Base-by-base conservation (phyloP, 2,329 filamentous ascomycete genomes). In the Fusarium torreyae region DNA sequence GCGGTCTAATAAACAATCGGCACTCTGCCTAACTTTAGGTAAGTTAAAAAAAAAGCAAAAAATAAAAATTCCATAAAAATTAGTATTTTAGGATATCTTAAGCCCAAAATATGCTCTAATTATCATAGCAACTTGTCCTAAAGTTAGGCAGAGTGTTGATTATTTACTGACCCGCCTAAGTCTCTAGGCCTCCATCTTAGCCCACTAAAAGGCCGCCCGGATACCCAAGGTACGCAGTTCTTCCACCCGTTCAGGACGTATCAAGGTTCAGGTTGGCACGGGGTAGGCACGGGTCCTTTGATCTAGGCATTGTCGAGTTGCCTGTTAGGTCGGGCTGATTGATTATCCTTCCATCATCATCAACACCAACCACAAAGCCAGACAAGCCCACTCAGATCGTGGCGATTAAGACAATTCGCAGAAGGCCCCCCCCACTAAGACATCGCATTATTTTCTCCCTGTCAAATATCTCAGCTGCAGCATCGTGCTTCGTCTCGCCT, bases 261-360 rank as follows among this genome's bases (percentile, higher is more conserved):
- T 52, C 17, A 39, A 48, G 39, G 59, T 62, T 43, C 40, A 38
- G 22, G 51, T 33, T 54, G 40, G 20, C 33, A 62, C 36, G 42
- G 43, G 46, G 49, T 45, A 33, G 22, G 33, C 34, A 18, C 20
- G n/a, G 34, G n/a, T 54, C 22, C n/a, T 44, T 46, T 28, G 44
- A 55, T 49, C 38, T 63, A 33, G 45, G 54, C 42, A 40, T 20
- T 56, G 48, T 24, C 17, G 18, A 20, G 18, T 20, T 34, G 28
- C 28, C 28, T 31, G 26, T 62, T 53, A 68, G 24, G 43, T 64
- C 62, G 62, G 62, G 60, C 42, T 42, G 62, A 59, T 59, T 65
- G 60, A 65, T 65, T 65, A 52, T 59, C 49, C 52, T 69, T 48
- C 49, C 54, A 69, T 57, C 60, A 69, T 49, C 63, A 69, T 68